Evolutionary conservation across 2,329 filamentous ascomycete genomes (phyloP).

Genomic region (Colletotrichum musae): DNA sequence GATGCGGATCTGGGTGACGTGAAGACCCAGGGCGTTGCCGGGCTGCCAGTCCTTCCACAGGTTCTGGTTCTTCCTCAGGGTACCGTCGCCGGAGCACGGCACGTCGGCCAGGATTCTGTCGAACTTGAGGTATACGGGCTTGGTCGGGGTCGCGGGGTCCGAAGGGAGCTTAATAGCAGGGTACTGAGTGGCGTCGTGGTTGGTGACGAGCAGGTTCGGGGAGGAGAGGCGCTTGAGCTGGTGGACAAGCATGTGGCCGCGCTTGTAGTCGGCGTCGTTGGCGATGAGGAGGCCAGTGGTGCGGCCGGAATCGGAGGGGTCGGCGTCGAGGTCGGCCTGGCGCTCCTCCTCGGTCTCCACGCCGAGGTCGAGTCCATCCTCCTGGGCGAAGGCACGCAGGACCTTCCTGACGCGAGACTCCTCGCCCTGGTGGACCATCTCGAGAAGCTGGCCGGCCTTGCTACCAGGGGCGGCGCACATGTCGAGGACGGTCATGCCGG

Average conservation of each 20-base stretch:
- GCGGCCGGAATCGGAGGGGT: constrained; percentile 82
- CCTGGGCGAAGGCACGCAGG: constrained; percentile 73
- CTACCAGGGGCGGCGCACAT: constrained; percentile 97
- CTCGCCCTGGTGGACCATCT: constrained; percentile 94
- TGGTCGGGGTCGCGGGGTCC: constrained; percentile 65
- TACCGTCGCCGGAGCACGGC: constrained; percentile 96
- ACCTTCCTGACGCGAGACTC: constrained; percentile 86
- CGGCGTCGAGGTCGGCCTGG: constrained; percentile 68
- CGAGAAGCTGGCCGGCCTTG: constrained; percentile 95
- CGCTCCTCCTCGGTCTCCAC: constrained; percentile 62
- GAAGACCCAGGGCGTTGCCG: constrained; percentile 87
- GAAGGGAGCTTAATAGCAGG: constrained; percentile 89
- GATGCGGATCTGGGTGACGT: constrained; percentile 90
- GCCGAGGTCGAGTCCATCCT: constrained; percentile 69
- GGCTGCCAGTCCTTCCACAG: constrained; percentile 97
- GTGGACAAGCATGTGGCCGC: constrained; percentile 96
- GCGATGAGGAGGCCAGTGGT: constrained; percentile 93
- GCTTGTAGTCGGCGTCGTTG: constrained; percentile 97
- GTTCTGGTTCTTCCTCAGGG: constrained; percentile 90
- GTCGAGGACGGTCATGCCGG: constrained; percentile 93
- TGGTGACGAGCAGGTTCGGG: constrained; percentile 95
- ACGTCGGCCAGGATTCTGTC: constrained; percentile 97
- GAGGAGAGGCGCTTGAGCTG: constrained; percentile 98
- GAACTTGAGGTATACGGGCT: constrained; percentile 89
- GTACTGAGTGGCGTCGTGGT: constrained; percentile 97